Evolutionary conservation across 768 basidiomycete species (phyloP).

Genomic region (Lactarius sp.): DNA sequence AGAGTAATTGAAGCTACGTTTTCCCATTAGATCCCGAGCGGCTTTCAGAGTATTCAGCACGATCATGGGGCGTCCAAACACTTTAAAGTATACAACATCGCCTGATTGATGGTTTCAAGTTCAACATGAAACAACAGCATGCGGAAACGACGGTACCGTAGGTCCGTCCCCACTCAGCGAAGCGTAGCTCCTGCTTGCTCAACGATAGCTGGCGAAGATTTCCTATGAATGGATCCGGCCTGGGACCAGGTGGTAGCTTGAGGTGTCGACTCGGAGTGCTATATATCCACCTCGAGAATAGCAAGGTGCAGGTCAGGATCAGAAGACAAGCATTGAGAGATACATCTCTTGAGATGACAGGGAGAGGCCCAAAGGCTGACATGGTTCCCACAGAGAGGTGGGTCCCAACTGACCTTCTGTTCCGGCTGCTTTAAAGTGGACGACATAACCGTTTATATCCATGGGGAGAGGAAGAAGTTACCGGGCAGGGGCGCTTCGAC

Average conservation of each 20-base stretch:
- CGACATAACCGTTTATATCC: neutral
- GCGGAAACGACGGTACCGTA: conserved; percentile 28
- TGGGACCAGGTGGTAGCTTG: conserved; percentile 31
- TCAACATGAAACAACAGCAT: neutral
- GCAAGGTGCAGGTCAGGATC: conserved; percentile 12
- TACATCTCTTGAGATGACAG: neutral
- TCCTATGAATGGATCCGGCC: conserved; percentile 31
- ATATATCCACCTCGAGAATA: conserved; percentile 25
- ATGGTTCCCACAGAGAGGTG: neutral
- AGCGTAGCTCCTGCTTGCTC: conserved; percentile 27
- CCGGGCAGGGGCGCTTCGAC: too few species aligned
- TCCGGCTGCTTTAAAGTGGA: conserved; percentile 2
- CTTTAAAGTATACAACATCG: conserved; percentile 31
- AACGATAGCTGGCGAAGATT: conserved; percentile 32
- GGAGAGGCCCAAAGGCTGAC: neutral
- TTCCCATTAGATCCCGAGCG: conserved; percentile 36
- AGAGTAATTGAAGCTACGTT: conserved; percentile 33
- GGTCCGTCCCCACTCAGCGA: conserved; percentile 29
- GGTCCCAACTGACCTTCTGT: neutral
- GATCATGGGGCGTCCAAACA: conserved; percentile 32
- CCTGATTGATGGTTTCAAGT: conserved; percentile 26
- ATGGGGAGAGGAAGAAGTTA: neutral
- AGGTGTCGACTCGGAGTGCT: conserved; percentile 11
- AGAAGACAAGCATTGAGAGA: conserved; percentile 3
- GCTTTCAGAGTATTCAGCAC: conserved; percentile 33